Evolutionary conservation across 23 red algal species (phyloP), one percentile per base, ranked within the genome.

Genomic region (Gracilaria domingensis): DNA sequence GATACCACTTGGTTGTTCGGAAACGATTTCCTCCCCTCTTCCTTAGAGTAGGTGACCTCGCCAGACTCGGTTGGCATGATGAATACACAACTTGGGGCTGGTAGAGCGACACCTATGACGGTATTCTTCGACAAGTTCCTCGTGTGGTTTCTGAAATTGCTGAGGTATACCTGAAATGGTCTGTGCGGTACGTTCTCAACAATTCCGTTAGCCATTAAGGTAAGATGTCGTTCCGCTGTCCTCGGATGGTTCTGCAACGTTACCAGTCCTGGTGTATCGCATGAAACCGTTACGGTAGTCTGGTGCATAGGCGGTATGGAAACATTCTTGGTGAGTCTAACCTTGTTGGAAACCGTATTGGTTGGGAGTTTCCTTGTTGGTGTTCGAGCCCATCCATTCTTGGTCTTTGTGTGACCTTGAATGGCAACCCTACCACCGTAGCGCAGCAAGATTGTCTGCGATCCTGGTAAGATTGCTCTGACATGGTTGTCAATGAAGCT

Each of bases 171-270:
- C 24, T 12, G 13, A 17, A 78, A 78, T 17, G 73, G 8, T 78
- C 37, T 16, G 51, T 78, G 45, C 20, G 73, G 73, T 0, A 78
- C 48, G 42, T 51, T 37, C 0, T 78, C 50, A 12, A 78, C 14
- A 78, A 78, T 53, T 9, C 30, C 11, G 73, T 78, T 78, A 0
- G 73, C 79, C 51, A 78, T 78, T 36, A 78, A 37, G 73, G 0
- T 0, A 21, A 78, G 42, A 35, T 78, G 7, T 53, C 73, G 6
- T 33, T 57, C 32, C 29, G 54, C 26, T 20, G 36, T 33, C 3
- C 79, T 29, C 21, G 73, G 79, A 58, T 82, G 45, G 79, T 82
- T 60, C 24, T 82, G 47, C 23, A 82, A 23, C n/a, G 61, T 38
- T 24, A 50, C 51, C 36, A 82, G 50, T 13, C 79, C 79, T 32